Evolutionary conservation across 768 basidiomycete species (phyloP).

Genomic region (Suillus weaverae): DNA sequence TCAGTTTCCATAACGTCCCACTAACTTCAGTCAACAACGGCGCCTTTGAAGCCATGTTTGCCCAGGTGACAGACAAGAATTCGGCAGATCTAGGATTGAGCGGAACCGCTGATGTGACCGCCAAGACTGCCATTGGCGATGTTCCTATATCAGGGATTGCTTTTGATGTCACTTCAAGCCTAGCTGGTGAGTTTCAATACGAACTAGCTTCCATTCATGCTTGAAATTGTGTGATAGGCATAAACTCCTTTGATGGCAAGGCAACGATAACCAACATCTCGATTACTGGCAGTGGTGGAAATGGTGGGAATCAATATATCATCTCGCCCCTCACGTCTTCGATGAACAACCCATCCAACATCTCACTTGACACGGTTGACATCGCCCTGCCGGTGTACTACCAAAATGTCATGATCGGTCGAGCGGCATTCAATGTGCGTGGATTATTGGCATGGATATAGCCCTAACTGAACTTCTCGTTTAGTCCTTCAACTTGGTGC

Average conservation of each 20-base stretch:
- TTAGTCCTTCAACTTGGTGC: conserved; percentile 56
- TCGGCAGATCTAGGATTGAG: conserved; percentile 48
- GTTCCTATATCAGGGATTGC: conserved; percentile 64
- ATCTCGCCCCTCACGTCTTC: conserved; percentile 55
- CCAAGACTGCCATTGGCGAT: conserved; percentile 62
- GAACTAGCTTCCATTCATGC: background rate
- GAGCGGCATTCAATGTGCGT: conserved; percentile 57
- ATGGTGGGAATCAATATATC: conserved; percentile 59
- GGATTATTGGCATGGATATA: background rate
- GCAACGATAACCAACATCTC: conserved; percentile 55
- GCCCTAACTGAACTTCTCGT: conserved; percentile 1
- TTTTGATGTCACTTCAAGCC: conserved; percentile 56
- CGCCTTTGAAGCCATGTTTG: conserved; percentile 58
- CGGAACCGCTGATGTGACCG: conserved; percentile 59
- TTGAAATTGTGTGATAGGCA: conserved; percentile 37
- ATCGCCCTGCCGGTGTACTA: conserved; percentile 61
- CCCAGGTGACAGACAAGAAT: conserved; percentile 52
- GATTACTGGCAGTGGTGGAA: conserved; percentile 65
- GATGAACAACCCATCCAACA: conserved; percentile 66
- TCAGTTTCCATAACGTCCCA: conserved; percentile 57
- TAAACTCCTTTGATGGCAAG: conserved; percentile 56
- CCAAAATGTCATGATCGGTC: conserved; percentile 55
- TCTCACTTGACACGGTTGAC: conserved; percentile 58
- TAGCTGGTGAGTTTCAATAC: conserved; percentile 45
- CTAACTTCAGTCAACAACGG: conserved; percentile 53